Evolutionary conservation across 2,329 filamentous ascomycete genomes (phyloP).

Genomic region (Rutstroemia sp.): DNA sequence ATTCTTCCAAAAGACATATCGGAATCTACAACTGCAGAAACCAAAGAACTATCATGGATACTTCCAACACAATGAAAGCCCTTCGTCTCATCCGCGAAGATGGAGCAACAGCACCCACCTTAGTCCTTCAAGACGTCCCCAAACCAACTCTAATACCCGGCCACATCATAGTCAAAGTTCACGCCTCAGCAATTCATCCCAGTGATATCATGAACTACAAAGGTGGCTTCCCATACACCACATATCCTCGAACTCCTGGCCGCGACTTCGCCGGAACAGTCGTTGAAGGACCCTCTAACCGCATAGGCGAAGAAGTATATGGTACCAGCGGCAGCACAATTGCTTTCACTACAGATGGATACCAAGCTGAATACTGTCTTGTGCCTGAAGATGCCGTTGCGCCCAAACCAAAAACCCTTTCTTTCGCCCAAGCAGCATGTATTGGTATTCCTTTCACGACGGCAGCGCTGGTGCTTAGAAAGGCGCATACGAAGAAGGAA

Average conservation of each 20-base stretch:
- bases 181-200: slow-evolving; percentile 23
- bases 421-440: slow-evolving; percentile 18
- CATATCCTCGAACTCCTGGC: slow-evolving; percentile 21
- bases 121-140: slow-evolving; percentile 13
- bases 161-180: slow-evolving; percentile 19
- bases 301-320: slow-evolving; percentile 18
- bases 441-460: slow-evolving; percentile 25
- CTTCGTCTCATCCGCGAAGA: slow-evolving; percentile 15
- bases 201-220: slow-evolving; percentile 21
- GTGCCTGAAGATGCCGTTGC: slow-evolving; percentile 18
- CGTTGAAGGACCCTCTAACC: slow-evolving; percentile 9
- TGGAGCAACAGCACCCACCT: slow-evolving; percentile 4
- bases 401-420: slow-evolving; percentile 16
- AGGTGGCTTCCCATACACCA: slow-evolving; percentile 19
- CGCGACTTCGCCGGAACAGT: slow-evolving; percentile 22
- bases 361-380: slow-evolving; percentile 20
- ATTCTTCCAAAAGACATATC: background rate
- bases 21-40: background rate
- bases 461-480: slow-evolving; percentile 13
- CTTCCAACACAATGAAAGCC: slow-evolving; percentile 19
- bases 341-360: slow-evolving; percentile 20
- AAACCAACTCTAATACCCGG: slow-evolving; percentile 14
- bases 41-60: background rate
- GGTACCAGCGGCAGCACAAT: slow-evolving; percentile 21
- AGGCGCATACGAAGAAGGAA: slow-evolving; percentile 9